These are phyloP conservation scores for Ganoderma sp. DNA, from an alignment of 1,284 basidiomycete species.

Conservation along the genomic window DNA sequence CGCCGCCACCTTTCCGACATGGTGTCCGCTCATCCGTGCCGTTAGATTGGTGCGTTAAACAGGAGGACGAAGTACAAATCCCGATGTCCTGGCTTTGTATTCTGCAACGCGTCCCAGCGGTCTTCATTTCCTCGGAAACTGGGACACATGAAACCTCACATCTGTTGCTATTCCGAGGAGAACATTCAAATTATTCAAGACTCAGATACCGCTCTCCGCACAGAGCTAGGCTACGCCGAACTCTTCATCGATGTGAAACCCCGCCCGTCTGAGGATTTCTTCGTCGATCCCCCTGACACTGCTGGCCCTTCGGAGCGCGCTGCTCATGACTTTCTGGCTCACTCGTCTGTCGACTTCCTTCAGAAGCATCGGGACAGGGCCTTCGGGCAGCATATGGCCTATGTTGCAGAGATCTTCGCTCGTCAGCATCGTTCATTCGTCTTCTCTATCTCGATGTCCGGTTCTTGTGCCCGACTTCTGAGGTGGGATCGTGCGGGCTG, in stretches of 20 bases:
- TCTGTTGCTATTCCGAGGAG: neutral
- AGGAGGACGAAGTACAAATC: neutral
- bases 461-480: constrained; percentile 35
- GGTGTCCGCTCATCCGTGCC: too few relatives aligned
- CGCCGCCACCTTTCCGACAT: too few relatives aligned
- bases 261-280: neutral
- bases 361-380: constrained; percentile 6
- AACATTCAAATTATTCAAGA: neutral
- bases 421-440: constrained; percentile 24
- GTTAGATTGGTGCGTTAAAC: neutral
- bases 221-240: neutral
- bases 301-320: neutral
- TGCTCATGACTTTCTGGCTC: constrained; percentile 11
- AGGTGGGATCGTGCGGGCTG: constrained; percentile 41
- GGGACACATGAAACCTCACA: neutral
- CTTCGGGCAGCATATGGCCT: constrained; percentile 19
- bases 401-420: constrained; percentile 17
- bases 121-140: neutral
- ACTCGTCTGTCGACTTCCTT: neutral
- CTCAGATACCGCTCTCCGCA: neutral
- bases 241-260: neutral
- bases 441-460: constrained; percentile 38
- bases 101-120: neutral
- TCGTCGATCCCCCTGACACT: neutral
- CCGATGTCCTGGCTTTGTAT: neutral